A percentile compares a stretch with the other conserved stretches of the same genome.
phyloP scores from a whole-genome alignment of 768 basidiomycete genomes.

The Panellus pusillus region DNA sequence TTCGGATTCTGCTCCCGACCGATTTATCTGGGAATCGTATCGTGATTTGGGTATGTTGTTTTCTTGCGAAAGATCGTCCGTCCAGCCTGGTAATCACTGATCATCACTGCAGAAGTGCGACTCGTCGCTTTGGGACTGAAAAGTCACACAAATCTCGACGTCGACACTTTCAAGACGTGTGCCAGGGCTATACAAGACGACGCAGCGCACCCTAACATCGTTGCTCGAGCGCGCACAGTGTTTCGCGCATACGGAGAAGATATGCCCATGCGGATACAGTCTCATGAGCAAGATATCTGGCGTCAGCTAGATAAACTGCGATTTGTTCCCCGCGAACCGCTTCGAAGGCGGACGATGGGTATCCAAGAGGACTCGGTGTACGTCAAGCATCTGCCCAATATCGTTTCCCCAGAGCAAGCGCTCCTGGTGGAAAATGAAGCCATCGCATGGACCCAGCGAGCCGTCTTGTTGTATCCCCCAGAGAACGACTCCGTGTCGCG shows the following conservation, averaged over 20 bases:
- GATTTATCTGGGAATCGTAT: constrained; percentile 34
- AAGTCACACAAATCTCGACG: constrained; percentile 27
- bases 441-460: constrained; percentile 54
- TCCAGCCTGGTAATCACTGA: neutral
- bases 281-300: constrained; percentile 27
- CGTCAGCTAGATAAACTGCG: constrained; percentile 30
- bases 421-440: constrained; percentile 38
- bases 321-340: constrained; percentile 41
- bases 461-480: constrained; percentile 30
- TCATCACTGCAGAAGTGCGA: constrained; percentile 4
- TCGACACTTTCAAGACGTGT: constrained; percentile 37
- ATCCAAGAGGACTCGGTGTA: constrained; percentile 22
- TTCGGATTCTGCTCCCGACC: constrained; percentile 21
- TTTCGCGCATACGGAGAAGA: constrained; percentile 35
- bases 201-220: constrained; percentile 13
- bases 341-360: constrained; percentile 23
- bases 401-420: constrained; percentile 41
- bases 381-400: constrained; percentile 27
- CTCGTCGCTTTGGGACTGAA: constrained; percentile 34
- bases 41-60: constrained; percentile 22
- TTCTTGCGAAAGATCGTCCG: neutral
- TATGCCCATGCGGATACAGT: constrained; percentile 31
- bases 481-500: constrained; percentile 31
- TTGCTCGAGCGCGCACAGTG: constrained; percentile 30
- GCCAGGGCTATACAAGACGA: constrained; percentile 32